Conservation (phyloP, 2,329 filamentous ascomycete genomes). For the Colletotrichum scovillei region DNA sequence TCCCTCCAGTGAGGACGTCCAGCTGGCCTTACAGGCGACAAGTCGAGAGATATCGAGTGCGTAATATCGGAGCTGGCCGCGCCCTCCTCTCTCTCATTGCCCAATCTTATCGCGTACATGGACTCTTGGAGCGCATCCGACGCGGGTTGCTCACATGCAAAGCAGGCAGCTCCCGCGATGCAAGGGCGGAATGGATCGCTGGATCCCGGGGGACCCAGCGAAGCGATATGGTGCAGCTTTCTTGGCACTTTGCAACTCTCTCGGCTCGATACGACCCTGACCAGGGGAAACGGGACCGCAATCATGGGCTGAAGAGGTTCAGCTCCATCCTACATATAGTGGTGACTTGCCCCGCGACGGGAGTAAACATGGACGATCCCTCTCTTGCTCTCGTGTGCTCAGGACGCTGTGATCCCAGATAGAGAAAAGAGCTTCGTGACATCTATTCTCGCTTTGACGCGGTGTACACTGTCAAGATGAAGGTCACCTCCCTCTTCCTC, state of each 20-base stretch:
- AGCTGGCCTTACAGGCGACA: too few relatives aligned
- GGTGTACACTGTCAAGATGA: constrained; percentile 42
- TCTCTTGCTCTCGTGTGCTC: constrained; percentile 8
- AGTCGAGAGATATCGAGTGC: background rate
- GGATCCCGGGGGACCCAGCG: background rate
- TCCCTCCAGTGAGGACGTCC: constrained; percentile 21
- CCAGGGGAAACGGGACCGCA: background rate
- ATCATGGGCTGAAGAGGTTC: background rate
- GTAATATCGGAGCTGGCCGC: constrained; percentile 32
- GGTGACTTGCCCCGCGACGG: background rate
- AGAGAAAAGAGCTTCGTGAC: too few relatives aligned
- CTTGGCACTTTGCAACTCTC: background rate
- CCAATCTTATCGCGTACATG: background rate
- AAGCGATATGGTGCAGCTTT: background rate
- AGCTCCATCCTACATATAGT: constrained; percentile 7
- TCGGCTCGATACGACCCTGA: constrained; percentile 1
- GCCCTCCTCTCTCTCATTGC: background rate
- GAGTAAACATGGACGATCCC: background rate
- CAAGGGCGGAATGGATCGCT: constrained; percentile 29
- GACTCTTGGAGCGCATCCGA: background rate
- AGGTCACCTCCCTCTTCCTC: constrained; percentile 43
- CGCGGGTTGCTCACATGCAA: constrained; percentile 16
- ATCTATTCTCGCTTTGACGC: too few relatives aligned
- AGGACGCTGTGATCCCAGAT: too few relatives aligned
- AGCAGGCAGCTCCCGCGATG: constrained; percentile 23